Base-by-base conservation (phyloP, 2,329 filamentous ascomycete species). In the Dichotomopilus funicola region DNA sequence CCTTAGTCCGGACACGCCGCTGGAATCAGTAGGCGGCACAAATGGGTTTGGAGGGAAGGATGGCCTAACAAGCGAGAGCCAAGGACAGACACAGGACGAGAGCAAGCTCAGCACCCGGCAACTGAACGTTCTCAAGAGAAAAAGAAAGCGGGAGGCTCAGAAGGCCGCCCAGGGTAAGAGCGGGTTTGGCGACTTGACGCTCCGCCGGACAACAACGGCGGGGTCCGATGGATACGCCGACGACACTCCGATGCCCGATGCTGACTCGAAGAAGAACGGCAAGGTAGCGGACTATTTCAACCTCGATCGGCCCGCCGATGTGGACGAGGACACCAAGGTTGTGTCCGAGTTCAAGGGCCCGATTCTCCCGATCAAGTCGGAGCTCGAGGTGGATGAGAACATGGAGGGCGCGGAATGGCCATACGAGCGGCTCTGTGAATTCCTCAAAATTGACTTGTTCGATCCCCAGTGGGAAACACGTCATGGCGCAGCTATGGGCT, bases 321-420 rank as follows among this genome's bases (percentile, higher is more conserved):
- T 87, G 3, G 91, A 97, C 59, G 94, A 99, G 67, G 89, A 95
- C 48, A 85, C 85, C 5, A 96, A 96, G 68, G 84, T 99, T 12
- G 88, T 97, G 33, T 89, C 91, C 45, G 94, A 99, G 67, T 97
- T 95, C 76, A 97, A 97, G 69, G 95, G 94, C 3, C 81, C 86
- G 1, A 74, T 85, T 3, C 75, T 89, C 8, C 83, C 88, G 2
- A 89, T 96, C 67, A 94, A 96, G 69, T 90, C 92, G 0, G 83
- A 94, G 55, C 80, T 97, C 55, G 85, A 95, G 68, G 79, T 84
- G 2, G 89, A 95, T 56, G 81, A 87, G 11, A 83, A 87, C 62
- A 80, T 88, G 56, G 82, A 92, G 64, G 90, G 91, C 2, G 78
- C 81, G 3, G 89, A 95, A 67, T 99, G 94, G 94, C 94, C 94